Base-by-base conservation (phyloP, 371 early-diverging fungal species). In the Zopfochytrium polystomum region DNA sequence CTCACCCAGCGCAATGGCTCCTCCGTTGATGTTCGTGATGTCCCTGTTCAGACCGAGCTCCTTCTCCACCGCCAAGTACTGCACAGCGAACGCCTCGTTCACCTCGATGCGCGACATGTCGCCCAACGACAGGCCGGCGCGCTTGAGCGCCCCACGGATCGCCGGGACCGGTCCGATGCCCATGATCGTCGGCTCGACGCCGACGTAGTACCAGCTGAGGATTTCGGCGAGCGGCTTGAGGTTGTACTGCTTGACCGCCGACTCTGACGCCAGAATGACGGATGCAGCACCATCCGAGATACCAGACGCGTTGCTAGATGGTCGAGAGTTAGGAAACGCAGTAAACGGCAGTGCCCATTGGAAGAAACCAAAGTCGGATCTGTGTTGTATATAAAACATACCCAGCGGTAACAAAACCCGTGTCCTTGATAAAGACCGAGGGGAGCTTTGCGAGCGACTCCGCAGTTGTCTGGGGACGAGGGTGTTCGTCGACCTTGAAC, bases 51-150 rank as follows among this genome's bases (percentile, higher is more conserved):
- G 71, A 3, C 89, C 90, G 15, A 98, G 80, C 65, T 89, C 92
- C 79, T 88, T 89, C 72, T 87, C 88, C 44, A 93, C 92, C 20
- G 95, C 90, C 58, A 96, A 73, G 65, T 86, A 90, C 73, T 96
- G 96, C 34, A 91, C 89, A 47, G 96, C 93, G 79, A 98, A 98
- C 11, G 99, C 99, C 79, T 98, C 97, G 77, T 98, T 98, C 70
- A 98, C 90, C 79, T 98, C 99, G 56, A 96, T 73, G 35, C 90
- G 71, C 62, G 87, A 89, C 85, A 98, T 93, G 67, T 96, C 89
- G 49, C 83, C 83, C 55, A 95, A 71, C 13, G 76, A 66, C 58
- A 95, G 73, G 20, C 86, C 85, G 34, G 94, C 92, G 63, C 85
- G 83, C 65, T 85, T 85, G 61, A 98, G 84, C 1, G 92, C 95